These are phyloP conservation scores for Craterostigma plantagineum DNA, from an alignment of 257 asterid genomes.

Conservation along the genomic window DNA sequence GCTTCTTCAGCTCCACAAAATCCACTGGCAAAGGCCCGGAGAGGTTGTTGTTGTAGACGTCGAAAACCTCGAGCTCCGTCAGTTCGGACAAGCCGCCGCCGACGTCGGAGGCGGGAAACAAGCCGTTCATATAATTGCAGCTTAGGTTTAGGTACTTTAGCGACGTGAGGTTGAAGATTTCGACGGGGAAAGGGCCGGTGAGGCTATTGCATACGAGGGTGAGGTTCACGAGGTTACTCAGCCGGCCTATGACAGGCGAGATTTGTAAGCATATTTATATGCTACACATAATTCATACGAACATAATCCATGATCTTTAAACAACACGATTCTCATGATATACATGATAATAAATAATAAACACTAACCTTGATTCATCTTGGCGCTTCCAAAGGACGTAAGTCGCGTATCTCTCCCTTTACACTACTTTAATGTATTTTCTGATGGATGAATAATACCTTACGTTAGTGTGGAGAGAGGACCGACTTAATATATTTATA, in stretches of 20 bases:
- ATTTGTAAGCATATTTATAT: no score
- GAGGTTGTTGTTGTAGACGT: conserved; percentile 52
- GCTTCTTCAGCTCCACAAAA: conserved; percentile 27
- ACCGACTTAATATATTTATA: no score
- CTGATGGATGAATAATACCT: no score
- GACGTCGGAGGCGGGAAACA: conserved; percentile 23
- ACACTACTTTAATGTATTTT: no score
- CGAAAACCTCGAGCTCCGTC: conserved; percentile 32
- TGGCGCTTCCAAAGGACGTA: no score
- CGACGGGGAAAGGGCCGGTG: conserved; percentile 51
- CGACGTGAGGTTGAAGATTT: conserved; percentile 23
- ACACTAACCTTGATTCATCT: no score
- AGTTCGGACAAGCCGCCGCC: conserved; percentile 26
- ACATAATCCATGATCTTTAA: no score
- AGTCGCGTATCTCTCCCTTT: no score
- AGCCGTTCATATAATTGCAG: conserved; percentile 25
- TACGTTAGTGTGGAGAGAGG: no score
- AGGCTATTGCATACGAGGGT: conserved; percentile 31
- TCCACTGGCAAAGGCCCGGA: conserved; percentile 47
- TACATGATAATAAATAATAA: no score
- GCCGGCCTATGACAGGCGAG: conserved; percentile 57
- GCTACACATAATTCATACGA: no score
- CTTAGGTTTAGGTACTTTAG: conserved; percentile 37
- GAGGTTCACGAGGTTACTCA: conserved; percentile 40
- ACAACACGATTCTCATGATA: no score